Base-by-base conservation (phyloP, 148 eudicot genomes). In the Rhododendron williamsianum region DNA sequence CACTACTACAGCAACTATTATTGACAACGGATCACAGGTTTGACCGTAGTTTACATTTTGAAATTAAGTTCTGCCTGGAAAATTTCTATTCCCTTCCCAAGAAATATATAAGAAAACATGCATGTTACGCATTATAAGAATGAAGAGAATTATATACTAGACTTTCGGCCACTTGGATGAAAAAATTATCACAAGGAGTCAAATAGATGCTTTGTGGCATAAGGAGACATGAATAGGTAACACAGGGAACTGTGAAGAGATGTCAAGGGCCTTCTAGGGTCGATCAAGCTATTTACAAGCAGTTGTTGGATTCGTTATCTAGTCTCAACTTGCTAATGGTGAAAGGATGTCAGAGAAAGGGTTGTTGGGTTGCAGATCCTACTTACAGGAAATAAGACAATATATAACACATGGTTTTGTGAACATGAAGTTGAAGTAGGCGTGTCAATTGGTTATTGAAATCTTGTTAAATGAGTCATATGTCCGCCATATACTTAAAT, bases 21-120 rank as follows among this genome's bases (percentile, higher is more conserved):
- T 94, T 56, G 99, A 96, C 82, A 95, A 95, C 82, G 99, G 99
- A 88, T 90, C 99, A 86, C 97, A 96, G 98, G 99, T 96, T 85
- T 77, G 36, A 27, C 58, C 12, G 83, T 10, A 41, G 45, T 78
- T 69, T 23, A 12, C 23, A n/a, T 78, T 86, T 36, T 30, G 12
- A 71, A 27, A 30, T 27, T 69, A 30, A 30, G 36, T 71, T 71
- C 76, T 12, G 36, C 0, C 18, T 71, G 76, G 76, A 30, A 27
- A 71, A 71, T 27, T 30, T 71, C 10, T 27, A 76, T 63, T 76
- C 67, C 38, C 73, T 79, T 51, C 38, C 21, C 35, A 27, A 23
- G 16, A 52, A 35, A 43, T 38, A n/a, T 69, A 15, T 18, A 81
- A 52, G 13, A 15, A 27, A 73, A 6, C 76, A 46, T 60, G 48